These are phyloP conservation scores for Eimeria tenella DNA, from an alignment of 169 alveolate species.

Conservation along the genomic window DNA sequence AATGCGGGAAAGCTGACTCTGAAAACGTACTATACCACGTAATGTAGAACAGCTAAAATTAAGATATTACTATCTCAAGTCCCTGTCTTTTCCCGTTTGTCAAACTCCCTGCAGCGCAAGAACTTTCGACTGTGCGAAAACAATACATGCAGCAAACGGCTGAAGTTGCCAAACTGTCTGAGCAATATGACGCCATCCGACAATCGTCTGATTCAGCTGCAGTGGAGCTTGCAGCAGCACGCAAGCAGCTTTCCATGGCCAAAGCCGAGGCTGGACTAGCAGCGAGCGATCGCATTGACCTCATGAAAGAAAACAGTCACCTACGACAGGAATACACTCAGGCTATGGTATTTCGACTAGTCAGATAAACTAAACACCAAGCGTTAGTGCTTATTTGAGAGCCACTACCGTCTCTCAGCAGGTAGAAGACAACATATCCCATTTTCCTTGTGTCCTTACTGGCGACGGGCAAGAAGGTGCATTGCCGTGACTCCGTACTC, in stretches of 20 bases:
- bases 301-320: conserved; percentile 68
- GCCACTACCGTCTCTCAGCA: neutral
- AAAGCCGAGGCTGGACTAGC: conserved; percentile 64
- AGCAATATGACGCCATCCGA: conserved; percentile 49
- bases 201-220: conserved; percentile 64
- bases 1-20: too few relatives aligned
- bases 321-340: conserved; percentile 58
- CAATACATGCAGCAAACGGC: conserved; percentile 66
- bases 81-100: neutral
- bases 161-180: conserved; percentile 54
- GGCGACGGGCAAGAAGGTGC: neutral
- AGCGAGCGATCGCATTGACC: conserved; percentile 48
- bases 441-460: neutral
- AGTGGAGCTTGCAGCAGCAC: conserved; percentile 35
- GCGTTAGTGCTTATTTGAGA: too few relatives aligned
- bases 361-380: too few relatives aligned
- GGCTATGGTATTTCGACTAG: conserved; percentile 21
- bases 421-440: neutral
- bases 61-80: neutral
- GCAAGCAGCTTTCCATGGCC: conserved; percentile 59
- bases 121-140: conserved; percentile 58
- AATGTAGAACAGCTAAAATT: neutral
- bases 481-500: neutral
- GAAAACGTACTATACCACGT: too few relatives aligned
- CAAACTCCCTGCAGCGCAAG: conserved; percentile 47